Base-by-base conservation (phyloP, 805 yeast species). In the Wickerhamiella kazuoi region DNA sequence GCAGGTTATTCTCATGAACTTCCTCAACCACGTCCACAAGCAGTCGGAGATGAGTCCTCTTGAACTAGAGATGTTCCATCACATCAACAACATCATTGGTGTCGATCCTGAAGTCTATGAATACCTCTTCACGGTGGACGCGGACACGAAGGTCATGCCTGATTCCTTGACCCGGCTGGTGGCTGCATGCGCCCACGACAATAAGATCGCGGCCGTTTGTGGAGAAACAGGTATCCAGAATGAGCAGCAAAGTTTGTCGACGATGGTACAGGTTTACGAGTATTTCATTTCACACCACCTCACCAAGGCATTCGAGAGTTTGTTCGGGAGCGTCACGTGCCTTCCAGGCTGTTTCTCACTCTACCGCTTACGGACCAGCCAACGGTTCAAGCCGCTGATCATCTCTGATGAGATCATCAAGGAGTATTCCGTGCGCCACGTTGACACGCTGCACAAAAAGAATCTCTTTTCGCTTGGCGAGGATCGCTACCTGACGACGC, bases 281-380 rank as follows among this genome's bases (percentile, higher is more conserved):
- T 72, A 72, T 51, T 72, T 71, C 51, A 72, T 72, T 48, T 71
- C 76, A 20, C 79, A 72, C 51, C 76, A 72, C 53, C 67, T 71
- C 50, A 69, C 78, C 20, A 72, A 72, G 52, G 75, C 76, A 0
- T 72, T 72, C 49, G 79, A 72, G 56, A 64, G 72, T 17, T 61
- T 72, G 32, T 72, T 72, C 49, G 77, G 77, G 24, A 66, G 73
- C 44, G 76, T 72, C 16, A 73, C 78, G 4, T 72, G 79, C 62
- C 63, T 72, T 44, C 79, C 79, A 0, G 79, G 79, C n/a, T 72
- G 79, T 59, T 72, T 72, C 61, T 63, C 68, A 17, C 62, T 72
- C 62, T 72, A 71, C 52, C 58, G 78, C 37, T 41, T 62, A 19
- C 49, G 62, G n/a, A 58, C 63, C 3, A 56, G 59, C 15, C 69